These are phyloP conservation scores for Durotheca rogersii DNA, from an alignment of 495 filamentous ascomycete species.

Conservation along the genomic window DNA sequence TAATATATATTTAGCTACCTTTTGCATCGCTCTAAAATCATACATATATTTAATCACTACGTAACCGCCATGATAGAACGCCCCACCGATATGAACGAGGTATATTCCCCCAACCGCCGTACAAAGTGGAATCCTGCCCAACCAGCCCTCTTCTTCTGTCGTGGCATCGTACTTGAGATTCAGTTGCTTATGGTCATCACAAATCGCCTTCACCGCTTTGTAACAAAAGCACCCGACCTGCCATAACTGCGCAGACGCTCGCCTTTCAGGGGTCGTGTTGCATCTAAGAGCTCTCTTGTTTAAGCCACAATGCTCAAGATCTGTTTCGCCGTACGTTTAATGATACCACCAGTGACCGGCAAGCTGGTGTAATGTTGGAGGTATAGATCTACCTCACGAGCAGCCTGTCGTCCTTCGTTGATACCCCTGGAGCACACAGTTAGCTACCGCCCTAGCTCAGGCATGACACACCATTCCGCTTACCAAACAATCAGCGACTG, in stretches of 20 bases:
- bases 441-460: constrained; percentile 22
- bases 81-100: neutral
- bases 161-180: constrained; percentile 27
- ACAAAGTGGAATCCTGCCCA: constrained; percentile 2
- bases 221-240: constrained; percentile 19
- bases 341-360: constrained; percentile 92
- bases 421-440: constrained; percentile 71
- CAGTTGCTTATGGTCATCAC: no score
- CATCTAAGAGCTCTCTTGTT: neutral
- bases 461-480: constrained; percentile 38
- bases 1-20: constrained; percentile 3
- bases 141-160: constrained; percentile 7
- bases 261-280: constrained; percentile 2
- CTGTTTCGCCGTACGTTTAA: constrained; percentile 76
- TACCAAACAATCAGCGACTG: constrained; percentile 98
- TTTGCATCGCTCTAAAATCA: constrained; percentile 4
- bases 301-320: constrained; percentile 45
- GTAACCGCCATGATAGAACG: constrained; percentile 6
- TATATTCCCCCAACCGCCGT: constrained; percentile 12
- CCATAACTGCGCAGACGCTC: constrained; percentile 21
- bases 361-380: constrained; percentile 79
- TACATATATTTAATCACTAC: constrained; percentile 19
- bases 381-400: constrained; percentile 90
- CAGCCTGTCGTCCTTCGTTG: constrained; percentile 94
- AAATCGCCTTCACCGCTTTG: neutral